Base-by-base conservation (phyloP, 306 rosid species). In the Gillenia trifoliata region DNA sequence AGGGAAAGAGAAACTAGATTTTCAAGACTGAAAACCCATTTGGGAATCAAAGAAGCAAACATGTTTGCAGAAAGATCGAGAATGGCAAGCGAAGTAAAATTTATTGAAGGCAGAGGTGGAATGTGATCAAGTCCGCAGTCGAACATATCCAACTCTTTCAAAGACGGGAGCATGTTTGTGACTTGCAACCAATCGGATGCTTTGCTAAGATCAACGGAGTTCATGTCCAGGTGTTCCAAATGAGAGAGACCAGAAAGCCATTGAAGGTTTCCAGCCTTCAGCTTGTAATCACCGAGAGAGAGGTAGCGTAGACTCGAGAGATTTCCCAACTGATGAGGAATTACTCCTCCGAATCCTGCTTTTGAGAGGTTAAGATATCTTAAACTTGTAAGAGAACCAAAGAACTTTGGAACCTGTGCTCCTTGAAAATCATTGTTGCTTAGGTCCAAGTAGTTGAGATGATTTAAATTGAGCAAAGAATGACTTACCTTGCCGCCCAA, bases 11-110 rank as follows among this genome's bases (percentile, higher is more conserved):
- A 33, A 45, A 72, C 52, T 20, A 78, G 77, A 30, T 41, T 72
- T 16, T 22, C 9, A 41, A 78, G 81, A 12, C 23, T 36, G 15
- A 33, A 78, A 65, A 78, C n/a, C 82, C 82, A 78, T 17, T 25
- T 73, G 65, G 82, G 66, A 62, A n/a, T 30, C 13, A 15, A 62
- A 22, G 75, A 56, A 5, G 47, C 41, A 63, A 78, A 71, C 3
- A 3, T 1, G 57, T 84, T 84, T 0, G 0, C 0, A 10, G 75
- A 71, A 72, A 81, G 69, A 11, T 75, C 66, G 45, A 84, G 72
- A 47, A 73, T 26, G n/a, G 68, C 47, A 47, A 82, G 72, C 2
- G 69, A 68, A 36, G 83, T 75, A 12, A 43, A 47, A 29, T 74
- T 52, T 3, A 10, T 40, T 26, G 43, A 6, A 45, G 73, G 31